Evolutionary conservation across 331 rosid species (phyloP), one percentile per base, ranked within the genome.

Genomic region (Saraca asoca): DNA sequence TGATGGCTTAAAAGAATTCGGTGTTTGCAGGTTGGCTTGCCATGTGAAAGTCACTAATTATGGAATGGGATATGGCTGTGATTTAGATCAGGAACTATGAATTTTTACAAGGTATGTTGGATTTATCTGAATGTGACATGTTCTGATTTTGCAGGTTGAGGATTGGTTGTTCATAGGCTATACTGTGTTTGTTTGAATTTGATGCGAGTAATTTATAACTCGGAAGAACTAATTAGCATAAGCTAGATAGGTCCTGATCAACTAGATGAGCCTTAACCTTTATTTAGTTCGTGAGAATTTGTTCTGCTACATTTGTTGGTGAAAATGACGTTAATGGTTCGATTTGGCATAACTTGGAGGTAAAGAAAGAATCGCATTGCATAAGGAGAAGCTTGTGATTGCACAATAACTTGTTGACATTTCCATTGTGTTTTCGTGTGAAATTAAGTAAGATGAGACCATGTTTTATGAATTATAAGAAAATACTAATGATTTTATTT

Each of bases 51-150:
- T 51, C 31, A 29, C 62, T 16, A 41, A 11, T 10, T 17, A 24
- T 39, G 35, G 38, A 59, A 42, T 9, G 29, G 58, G 31, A 41
- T 42, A 60, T 15, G 38, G 20, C 64, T 13, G 70, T 18, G 54
- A 20, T 45, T 42, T 71, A 42, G 76, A 49, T 42, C 57, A 42
- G 38, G n/a, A n/a, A n/a, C n/a, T n/a, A n/a, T n/a, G n/a, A n/a
- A n/a, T n/a, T n/a, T n/a, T n/a, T n/a, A n/a, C 29, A 7, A n/a
- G n/a, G 15, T 20, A 61, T 20, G 51, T 39, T 71, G 62, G 57
- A 39, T 15, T 39, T 71, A 51, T 63, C 37, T 39, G 45, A 29
- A 51, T 63, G 20, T 39, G 45, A 29, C 42, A 17, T 17, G 5
- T 61, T 9, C 10, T 34, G 41, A 29, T 24, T 37, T 52, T 1